Evolutionary conservation across 331 rosid genomes (phyloP).

Genomic region (Acacia concinna): DNA sequence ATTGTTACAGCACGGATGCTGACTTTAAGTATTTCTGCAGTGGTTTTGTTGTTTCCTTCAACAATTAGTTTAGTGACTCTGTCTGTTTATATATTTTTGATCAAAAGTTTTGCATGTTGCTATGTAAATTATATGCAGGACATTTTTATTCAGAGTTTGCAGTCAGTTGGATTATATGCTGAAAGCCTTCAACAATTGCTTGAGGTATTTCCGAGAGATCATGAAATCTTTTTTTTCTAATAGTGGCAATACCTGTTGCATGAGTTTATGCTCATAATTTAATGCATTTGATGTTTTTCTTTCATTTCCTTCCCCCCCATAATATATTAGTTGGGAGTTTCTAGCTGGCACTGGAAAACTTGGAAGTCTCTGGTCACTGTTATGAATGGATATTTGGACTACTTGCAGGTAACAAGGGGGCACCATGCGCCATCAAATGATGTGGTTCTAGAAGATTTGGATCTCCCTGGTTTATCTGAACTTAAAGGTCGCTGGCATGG

Average conservation of each 20-base stretch:
- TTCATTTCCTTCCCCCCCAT: not conserved
- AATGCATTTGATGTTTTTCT: not conserved
- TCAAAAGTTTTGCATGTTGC: conserved; percentile 14
- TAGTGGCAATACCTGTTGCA: conserved; percentile 11
- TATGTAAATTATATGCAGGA: conserved; percentile 59
- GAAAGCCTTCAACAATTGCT: conserved; percentile 63
- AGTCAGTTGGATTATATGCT: conserved; percentile 64
- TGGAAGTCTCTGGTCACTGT: conserved; percentile 3
- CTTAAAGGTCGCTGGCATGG: conserved; percentile 94
- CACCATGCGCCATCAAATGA: conserved; percentile 72
- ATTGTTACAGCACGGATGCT: not conserved
- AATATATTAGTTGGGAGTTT: not conserved
- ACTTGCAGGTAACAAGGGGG: conserved; percentile 67
- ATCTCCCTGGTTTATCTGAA: conserved; percentile 90
- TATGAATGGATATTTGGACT: not conserved
- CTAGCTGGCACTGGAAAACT: conserved; percentile 24
- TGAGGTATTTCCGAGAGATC: conserved; percentile 58
- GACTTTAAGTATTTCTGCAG: not conserved
- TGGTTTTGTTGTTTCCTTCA: not conserved
- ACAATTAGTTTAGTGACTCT: not conserved
- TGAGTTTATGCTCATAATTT: conserved; percentile 10
- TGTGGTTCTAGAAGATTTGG: conserved; percentile 70
- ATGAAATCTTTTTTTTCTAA: not conserved
- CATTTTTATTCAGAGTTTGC: conserved; percentile 74
- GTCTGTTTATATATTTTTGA: not conserved